Evolutionary conservation across 768 basidiomycete species (phyloP).

Genomic region (Hericium coralloides): DNA sequence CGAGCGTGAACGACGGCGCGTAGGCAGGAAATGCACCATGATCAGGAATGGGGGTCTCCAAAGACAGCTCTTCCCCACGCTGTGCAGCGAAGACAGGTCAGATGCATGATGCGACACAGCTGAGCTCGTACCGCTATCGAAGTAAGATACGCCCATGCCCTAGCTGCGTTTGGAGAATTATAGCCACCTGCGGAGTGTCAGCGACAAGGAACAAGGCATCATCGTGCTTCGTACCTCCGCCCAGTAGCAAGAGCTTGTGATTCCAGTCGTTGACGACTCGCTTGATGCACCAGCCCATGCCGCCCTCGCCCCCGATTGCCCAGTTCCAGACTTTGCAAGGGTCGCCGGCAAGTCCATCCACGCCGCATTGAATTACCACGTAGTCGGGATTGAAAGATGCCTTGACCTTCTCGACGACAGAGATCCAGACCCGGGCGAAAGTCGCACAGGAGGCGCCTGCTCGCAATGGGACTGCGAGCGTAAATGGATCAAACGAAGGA

Average conservation of each 20-base stretch:
- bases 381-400: constrained; percentile 66
- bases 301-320: constrained; percentile 44
- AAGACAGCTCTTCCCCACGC: constrained; percentile 44
- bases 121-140: constrained; percentile 53
- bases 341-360: constrained; percentile 82
- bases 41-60: constrained; percentile 67
- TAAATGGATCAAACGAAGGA: constrained; percentile 45
- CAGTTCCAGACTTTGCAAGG: constrained; percentile 69
- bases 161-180: constrained; percentile 70
- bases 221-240: constrained; percentile 46
- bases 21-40: constrained; percentile 66
- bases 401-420: constrained; percentile 47
- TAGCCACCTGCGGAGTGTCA: constrained; percentile 58
- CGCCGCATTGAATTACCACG: constrained; percentile 78
- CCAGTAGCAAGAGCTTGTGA: constrained; percentile 60
- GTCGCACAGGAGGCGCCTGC: constrained; percentile 62
- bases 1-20: constrained; percentile 73
- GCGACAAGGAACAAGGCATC: not conserved
- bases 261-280: constrained; percentile 45
- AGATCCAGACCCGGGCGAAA: constrained; percentile 53
- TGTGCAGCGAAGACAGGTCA: constrained; percentile 19
- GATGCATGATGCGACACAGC: not conserved
- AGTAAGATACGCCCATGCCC: constrained; percentile 82
- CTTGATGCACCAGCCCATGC: constrained; percentile 62
- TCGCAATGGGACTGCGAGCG: constrained; percentile 71